A percentile compares a stretch with the other conserved stretches of the same genome.
Evolutionary conservation across 1,284 basidiomycete genomes (phyloP).

Genomic region (Pisolithus thermaeus): DNA sequence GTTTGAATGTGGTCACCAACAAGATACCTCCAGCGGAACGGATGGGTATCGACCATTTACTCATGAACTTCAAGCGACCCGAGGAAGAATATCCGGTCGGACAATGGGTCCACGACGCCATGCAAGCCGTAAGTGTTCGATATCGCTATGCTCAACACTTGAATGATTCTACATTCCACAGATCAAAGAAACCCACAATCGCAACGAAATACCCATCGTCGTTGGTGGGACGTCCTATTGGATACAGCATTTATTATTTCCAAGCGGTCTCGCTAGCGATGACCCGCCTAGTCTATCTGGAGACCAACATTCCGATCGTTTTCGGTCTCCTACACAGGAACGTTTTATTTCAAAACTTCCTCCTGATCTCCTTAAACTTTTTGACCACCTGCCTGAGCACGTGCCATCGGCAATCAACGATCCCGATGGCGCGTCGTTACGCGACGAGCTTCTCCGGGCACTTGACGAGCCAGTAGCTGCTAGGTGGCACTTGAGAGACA

Average conservation of each 20-base stretch:
- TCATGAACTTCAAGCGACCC: slow-evolving; percentile 84
- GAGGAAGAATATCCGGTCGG: slow-evolving; percentile 85
- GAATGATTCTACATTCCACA: slow-evolving; percentile 26
- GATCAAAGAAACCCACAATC: slow-evolving; percentile 65
- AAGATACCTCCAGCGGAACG: slow-evolving; percentile 80
- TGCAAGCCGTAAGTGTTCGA: slow-evolving; percentile 48
- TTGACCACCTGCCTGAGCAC: slow-evolving; percentile 47
- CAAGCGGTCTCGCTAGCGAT: slow-evolving; percentile 52
- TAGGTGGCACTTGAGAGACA: slow-evolving; percentile 95
- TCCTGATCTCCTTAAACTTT: slow-evolving; percentile 43
- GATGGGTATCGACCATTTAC: slow-evolving; percentile 79
- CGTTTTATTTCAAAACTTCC: slow-evolving; percentile 40
- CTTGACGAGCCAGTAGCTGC: slow-evolving; percentile 76
- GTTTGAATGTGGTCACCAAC: slow-evolving; percentile 93
- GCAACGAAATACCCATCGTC: slow-evolving; percentile 73
- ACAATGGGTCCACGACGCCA: slow-evolving; percentile 78
- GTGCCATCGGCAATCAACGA: slow-evolving; percentile 46
- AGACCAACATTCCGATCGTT: not conserved
- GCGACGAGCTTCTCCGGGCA: slow-evolving; percentile 63
- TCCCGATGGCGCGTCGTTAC: slow-evolving; percentile 48
- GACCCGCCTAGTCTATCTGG: slow-evolving; percentile 3
- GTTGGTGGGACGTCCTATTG: slow-evolving; percentile 98
- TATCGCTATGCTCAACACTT: slow-evolving; percentile 1
- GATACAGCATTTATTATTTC: slow-evolving; percentile 89
- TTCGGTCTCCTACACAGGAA: slow-evolving; percentile 25